phyloP scores from a whole-genome alignment of 1,284 basidiomycete genomes.

The Malassezia sp. region DNA sequence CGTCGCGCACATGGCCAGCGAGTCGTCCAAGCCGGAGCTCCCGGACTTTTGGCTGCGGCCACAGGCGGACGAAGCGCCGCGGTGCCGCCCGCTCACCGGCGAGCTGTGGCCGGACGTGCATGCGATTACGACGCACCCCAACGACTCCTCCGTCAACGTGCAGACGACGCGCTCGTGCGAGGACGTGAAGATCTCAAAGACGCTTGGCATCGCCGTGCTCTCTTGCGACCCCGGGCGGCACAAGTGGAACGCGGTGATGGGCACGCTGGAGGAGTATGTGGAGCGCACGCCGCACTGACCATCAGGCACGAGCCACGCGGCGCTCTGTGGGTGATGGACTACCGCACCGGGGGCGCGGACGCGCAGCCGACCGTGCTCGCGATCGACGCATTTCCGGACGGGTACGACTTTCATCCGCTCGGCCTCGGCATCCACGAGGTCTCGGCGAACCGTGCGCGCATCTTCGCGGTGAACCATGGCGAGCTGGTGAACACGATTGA shows the following conservation, averaged over 20 bases:
- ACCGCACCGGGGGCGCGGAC: not conserved
- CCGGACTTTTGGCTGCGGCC: constrained; percentile 6
- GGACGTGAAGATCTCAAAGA: constrained; percentile 3
- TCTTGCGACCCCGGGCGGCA: constrained; percentile 17
- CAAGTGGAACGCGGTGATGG: constrained; percentile 18
- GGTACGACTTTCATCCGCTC: constrained; percentile 16
- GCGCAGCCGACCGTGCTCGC: not conserved
- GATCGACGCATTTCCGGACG: constrained; percentile 5
- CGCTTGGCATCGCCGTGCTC: constrained; percentile 8
- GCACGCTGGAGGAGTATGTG: not conserved
- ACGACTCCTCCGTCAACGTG: not conserved
- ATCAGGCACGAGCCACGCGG: constrained; percentile 10
- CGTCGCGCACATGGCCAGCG: no score
- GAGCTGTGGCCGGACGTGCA: constrained; percentile 1
- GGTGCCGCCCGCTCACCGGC: constrained; percentile 1
- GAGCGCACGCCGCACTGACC: no score
- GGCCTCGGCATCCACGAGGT: constrained; percentile 6
- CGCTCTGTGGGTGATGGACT: constrained; percentile 13
- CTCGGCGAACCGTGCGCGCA: not conserved
- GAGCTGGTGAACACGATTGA: constrained; percentile 5
- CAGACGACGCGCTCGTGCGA: constrained; percentile 13
- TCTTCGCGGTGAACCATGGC: constrained; percentile 18
- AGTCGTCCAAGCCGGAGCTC: no score
- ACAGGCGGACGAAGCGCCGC: no score
- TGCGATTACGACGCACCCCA: not conserved